These are phyloP conservation scores for Peziza echinospora DNA, from an alignment of 495 filamentous ascomycete species.

Conservation along the genomic window DNA sequence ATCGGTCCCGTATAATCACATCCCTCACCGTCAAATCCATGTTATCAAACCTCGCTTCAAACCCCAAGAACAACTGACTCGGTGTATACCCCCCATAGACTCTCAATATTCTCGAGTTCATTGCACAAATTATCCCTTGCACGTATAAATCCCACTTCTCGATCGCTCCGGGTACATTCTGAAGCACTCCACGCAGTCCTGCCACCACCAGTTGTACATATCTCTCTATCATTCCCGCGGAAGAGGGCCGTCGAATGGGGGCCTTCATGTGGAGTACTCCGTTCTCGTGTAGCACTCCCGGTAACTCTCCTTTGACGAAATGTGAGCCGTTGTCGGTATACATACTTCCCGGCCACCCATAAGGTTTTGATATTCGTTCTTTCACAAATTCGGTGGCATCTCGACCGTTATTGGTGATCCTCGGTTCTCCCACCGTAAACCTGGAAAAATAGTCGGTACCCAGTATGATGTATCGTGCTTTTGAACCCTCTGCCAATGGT, in stretches of 20 bases:
- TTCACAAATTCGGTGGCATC: not conserved
- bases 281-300: not conserved
- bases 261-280: not conserved
- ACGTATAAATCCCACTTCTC: not conserved
- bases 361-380: not conserved
- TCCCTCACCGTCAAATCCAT: too few relatives aligned
- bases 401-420: not conserved
- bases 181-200: not conserved
- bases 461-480: not conserved
- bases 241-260: not conserved
- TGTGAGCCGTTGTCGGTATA: constrained; percentile 1
- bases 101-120: not conserved
- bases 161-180: too few relatives aligned
- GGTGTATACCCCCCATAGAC: constrained; percentile 1
- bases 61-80: constrained; percentile 1
- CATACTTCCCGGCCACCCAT: not conserved
- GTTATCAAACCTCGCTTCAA: not conserved
- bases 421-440: not conserved
- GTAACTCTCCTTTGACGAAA: not conserved
- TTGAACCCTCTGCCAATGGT: not conserved
- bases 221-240: not conserved
- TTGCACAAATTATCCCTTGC: not conserved
- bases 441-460: constrained; percentile 2
- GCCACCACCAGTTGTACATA: not conserved
- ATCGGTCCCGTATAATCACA: too few relatives aligned